These are phyloP conservation scores for Blastobotrys chiropterorum DNA, from an alignment of 805 yeast genomes.

Conservation along the genomic window DNA sequence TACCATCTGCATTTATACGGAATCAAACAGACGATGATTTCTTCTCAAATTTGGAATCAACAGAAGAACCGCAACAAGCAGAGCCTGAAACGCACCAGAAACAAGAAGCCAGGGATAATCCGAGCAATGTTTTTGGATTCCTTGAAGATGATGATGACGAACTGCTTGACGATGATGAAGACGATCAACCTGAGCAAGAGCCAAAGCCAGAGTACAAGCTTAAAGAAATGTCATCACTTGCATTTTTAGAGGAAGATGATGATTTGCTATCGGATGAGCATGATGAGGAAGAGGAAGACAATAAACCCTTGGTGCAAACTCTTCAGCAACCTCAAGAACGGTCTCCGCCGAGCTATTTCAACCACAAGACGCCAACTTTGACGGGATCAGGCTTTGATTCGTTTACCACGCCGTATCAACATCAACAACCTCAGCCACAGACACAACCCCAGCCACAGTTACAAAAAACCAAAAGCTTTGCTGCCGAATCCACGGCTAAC, in stretches of 20 bases:
- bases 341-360: conserved; percentile 5
- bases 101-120: too few relatives aligned
- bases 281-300: conserved; percentile 15
- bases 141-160: not conserved
- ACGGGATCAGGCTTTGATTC: not conserved
- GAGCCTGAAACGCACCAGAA: too few relatives aligned
- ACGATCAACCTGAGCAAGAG: not conserved
- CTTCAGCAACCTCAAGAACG: not conserved
- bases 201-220: not conserved
- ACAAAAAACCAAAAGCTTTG: conserved; percentile 14
- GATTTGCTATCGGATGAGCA: conserved; percentile 29
- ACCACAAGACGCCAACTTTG: not conserved
- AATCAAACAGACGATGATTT: not conserved
- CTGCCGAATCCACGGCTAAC: conserved; percentile 19
- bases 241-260: conserved; percentile 31
- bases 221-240: conserved; percentile 14
- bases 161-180: not conserved
- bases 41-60: not conserved
- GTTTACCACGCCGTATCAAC: conserved; percentile 2
- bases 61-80: not conserved
- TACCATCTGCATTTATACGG: not conserved
- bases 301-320: not conserved
- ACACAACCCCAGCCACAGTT: conserved; percentile 3
- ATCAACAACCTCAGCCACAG: conserved; percentile 2
- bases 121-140: too few relatives aligned